Conservation (phyloP, 768 basidiomycete genomes). For the Lactifluus volemus region DNA sequence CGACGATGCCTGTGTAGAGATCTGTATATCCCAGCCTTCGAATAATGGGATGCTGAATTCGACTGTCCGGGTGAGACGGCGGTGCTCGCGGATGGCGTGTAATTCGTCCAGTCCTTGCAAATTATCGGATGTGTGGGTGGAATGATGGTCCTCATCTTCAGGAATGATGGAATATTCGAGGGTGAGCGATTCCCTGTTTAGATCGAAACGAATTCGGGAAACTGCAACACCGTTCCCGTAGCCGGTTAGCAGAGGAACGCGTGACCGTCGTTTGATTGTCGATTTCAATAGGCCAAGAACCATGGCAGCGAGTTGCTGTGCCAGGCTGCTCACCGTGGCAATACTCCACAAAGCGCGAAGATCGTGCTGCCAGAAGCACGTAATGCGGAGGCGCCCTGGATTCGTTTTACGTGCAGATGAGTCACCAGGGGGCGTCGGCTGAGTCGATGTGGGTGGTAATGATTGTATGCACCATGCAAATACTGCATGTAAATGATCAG, state of each 20-base stretch:
- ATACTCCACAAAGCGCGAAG: constrained; percentile 81
- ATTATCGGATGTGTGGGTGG: constrained; percentile 25
- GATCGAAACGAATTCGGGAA: constrained; percentile 69
- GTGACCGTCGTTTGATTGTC: constrained; percentile 65
- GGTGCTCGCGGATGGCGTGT: constrained; percentile 53
- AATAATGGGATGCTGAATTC: constrained; percentile 71
- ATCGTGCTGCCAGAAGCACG: constrained; percentile 95
- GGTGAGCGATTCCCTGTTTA: constrained; percentile 73
- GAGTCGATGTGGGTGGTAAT: constrained; percentile 27
- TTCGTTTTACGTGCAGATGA: constrained; percentile 17
- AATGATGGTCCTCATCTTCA: constrained; percentile 48
- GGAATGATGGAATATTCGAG: constrained; percentile 80
- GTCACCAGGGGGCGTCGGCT: constrained; percentile 28
- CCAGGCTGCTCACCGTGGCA: constrained; percentile 50
- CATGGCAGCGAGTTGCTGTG: constrained; percentile 83
- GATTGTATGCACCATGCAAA: constrained; percentile 94
- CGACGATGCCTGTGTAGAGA: constrained; percentile 66
- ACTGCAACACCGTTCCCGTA: constrained; percentile 80
- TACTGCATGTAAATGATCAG: constrained; percentile 34
- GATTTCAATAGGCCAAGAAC: constrained; percentile 71
- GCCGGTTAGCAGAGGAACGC: constrained; percentile 64
- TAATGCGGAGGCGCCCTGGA: constrained; percentile 55
- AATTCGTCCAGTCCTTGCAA: constrained; percentile 54
- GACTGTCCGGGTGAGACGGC: constrained; percentile 63
- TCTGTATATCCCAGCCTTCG: constrained; percentile 83